These are phyloP conservation scores for Tilletia horrida DNA, from an alignment of 1,284 basidiomycete species.

Conservation along the genomic window DNA sequence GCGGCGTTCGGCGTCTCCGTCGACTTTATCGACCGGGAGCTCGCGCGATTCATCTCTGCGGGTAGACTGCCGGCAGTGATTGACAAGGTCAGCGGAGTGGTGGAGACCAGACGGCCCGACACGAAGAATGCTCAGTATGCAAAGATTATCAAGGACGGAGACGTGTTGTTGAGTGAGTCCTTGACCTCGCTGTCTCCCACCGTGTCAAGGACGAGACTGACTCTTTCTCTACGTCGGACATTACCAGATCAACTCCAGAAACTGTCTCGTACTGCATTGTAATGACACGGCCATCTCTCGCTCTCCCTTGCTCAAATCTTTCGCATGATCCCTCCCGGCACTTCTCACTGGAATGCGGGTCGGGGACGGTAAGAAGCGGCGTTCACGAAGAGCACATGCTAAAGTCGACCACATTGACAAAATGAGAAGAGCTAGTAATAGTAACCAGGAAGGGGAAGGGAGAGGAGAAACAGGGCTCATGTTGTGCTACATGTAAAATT, in stretches of 20 bases:
- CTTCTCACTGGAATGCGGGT: too few relatives aligned
- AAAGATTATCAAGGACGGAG: slow-evolving; percentile 80
- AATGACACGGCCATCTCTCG: too few relatives aligned
- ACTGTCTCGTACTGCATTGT: slow-evolving; percentile 52
- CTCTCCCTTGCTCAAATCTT: too few relatives aligned
- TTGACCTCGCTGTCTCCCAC: neutral
- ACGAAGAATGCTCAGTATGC: slow-evolving; percentile 86
- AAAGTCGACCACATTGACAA: neutral
- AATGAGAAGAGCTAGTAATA: neutral
- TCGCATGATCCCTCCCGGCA: too few relatives aligned
- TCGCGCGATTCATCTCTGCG: slow-evolving; percentile 86
- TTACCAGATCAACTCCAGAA: slow-evolving; percentile 53
- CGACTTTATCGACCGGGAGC: slow-evolving; percentile 79
- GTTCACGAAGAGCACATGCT: too few relatives aligned
- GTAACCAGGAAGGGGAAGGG: neutral
- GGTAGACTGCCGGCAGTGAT: slow-evolving; percentile 87
- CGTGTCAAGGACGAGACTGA: neutral
- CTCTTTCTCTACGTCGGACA: neutral
- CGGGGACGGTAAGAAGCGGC: too few relatives aligned
- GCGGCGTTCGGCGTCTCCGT: slow-evolving; percentile 85
- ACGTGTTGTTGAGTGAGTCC: slow-evolving; percentile 68
- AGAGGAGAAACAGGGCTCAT: neutral
- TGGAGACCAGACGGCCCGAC: slow-evolving; percentile 84
- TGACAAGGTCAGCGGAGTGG: slow-evolving; percentile 86
- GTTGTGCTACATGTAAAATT: neutral